phyloP scores from a whole-genome alignment of 75 land plant genomes.

The Pinus taeda region DNA sequence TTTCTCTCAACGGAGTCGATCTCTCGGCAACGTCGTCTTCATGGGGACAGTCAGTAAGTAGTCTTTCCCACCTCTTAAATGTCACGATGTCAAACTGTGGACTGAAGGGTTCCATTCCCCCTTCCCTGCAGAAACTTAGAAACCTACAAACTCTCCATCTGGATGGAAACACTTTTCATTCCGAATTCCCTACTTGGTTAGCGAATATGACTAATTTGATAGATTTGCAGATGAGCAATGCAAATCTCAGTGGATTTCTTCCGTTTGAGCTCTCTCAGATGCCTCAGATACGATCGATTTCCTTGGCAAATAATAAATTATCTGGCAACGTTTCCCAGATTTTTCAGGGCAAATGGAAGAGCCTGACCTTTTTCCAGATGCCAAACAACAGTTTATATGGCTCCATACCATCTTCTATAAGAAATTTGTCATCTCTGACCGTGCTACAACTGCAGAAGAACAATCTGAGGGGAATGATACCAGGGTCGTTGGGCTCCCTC shows the following conservation, averaged over 20 bases:
- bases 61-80: background rate
- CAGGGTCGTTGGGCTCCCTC: constrained; percentile 43
- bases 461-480: constrained; percentile 44
- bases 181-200: too few relatives aligned
- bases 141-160: background rate
- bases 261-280: background rate
- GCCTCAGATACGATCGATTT: background rate
- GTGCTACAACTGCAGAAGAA: constrained; percentile 43
- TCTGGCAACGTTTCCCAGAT: background rate
- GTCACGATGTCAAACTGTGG: background rate
- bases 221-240: background rate
- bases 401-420: background rate
- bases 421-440: background rate
- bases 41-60: background rate
- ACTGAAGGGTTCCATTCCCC: background rate
- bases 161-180: too few relatives aligned
- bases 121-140: background rate
- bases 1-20: background rate
- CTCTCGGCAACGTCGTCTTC: background rate
- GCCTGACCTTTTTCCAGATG: background rate
- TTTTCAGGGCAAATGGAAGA: background rate
- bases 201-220: background rate
- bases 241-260: background rate
- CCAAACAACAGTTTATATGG: background rate
- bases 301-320: background rate